Evolutionary conservation across 2,329 filamentous ascomycete genomes (phyloP).

Genomic region (Akanthomyces uredinophilus): DNA sequence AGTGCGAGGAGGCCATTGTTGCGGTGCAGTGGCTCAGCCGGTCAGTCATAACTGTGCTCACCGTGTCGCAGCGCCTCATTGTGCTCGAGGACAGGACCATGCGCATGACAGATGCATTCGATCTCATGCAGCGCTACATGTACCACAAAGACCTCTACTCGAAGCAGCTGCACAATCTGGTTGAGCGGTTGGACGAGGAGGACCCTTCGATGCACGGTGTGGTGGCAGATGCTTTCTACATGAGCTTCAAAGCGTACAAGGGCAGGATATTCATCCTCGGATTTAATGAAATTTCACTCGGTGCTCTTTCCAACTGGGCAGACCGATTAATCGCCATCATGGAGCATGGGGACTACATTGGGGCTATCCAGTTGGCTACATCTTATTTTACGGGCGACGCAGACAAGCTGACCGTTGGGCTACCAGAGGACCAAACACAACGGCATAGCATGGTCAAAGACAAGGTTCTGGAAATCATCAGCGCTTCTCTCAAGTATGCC

Average conservation of each 20-base stretch:
- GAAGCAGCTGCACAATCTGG: slow-evolving; percentile 72
- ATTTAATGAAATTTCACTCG: slow-evolving; percentile 89
- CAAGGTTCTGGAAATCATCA: slow-evolving; percentile 89
- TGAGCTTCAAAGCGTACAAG: slow-evolving; percentile 96
- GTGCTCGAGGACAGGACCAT: slow-evolving; percentile 86
- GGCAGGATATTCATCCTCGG: slow-evolving; percentile 86
- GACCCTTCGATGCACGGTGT: slow-evolving; percentile 90
- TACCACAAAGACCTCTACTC: slow-evolving; percentile 91
- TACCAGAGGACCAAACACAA: slow-evolving; percentile 74
- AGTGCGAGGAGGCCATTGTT: slow-evolving; percentile 90
- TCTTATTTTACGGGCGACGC: slow-evolving; percentile 86
- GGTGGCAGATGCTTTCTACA: slow-evolving; percentile 93
- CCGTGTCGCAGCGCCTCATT: slow-evolving; percentile 87
- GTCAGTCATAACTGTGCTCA: slow-evolving; percentile 85
- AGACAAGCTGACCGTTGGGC: slow-evolving; percentile 89
- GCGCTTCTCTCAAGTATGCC: slow-evolving; percentile 82
- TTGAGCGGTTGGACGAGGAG: slow-evolving; percentile 83
- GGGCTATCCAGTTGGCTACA: slow-evolving; percentile 82
- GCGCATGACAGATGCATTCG: slow-evolving; percentile 90
- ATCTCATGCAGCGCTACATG: slow-evolving; percentile 85
- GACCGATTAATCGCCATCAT: slow-evolving; percentile 89
- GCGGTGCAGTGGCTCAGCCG: slow-evolving; percentile 95
- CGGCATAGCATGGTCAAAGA: slow-evolving; percentile 80
- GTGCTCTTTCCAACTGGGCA: slow-evolving; percentile 93
- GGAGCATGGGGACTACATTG: slow-evolving; percentile 94